Percentiles rank a stretch among this genome's conserved stretches.
Conservation (phyloP, 176 grass and related monocot genomes). For the Leersia perrieri region DNA sequence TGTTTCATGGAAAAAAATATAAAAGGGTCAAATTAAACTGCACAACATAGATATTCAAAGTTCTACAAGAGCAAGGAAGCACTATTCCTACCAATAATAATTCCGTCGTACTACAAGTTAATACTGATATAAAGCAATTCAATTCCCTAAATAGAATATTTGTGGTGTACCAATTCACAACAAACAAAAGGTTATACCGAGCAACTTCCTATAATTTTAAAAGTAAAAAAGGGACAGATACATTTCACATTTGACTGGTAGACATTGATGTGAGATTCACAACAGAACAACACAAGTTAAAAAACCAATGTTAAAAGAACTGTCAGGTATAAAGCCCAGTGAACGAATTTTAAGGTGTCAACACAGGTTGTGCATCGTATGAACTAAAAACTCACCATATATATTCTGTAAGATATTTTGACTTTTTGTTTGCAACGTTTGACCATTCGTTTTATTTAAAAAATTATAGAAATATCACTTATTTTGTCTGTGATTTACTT, state of each 20-base stretch:
- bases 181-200: neutral
- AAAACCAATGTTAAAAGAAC: neutral
- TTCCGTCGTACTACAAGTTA: neutral
- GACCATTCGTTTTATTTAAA: no score
- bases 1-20: constrained; percentile 47
- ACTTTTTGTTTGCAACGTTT: no score
- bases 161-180: neutral
- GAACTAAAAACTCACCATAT: no score
- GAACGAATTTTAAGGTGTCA: neutral
- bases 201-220: neutral
- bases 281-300: neutral
- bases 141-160: neutral
- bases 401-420: no score
- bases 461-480: no score
- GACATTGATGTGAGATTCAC: neutral
- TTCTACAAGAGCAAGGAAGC: constrained; percentile 1
- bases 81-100: neutral
- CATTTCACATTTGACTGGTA: neutral
- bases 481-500: no score
- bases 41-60: neutral
- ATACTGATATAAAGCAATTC: neutral
- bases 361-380: neutral
- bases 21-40: neutral
- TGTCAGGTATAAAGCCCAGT: neutral
- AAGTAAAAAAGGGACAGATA: neutral